phyloP scores from a whole-genome alignment of 805 yeast species.

The Metschnikowia lunata region DNA sequence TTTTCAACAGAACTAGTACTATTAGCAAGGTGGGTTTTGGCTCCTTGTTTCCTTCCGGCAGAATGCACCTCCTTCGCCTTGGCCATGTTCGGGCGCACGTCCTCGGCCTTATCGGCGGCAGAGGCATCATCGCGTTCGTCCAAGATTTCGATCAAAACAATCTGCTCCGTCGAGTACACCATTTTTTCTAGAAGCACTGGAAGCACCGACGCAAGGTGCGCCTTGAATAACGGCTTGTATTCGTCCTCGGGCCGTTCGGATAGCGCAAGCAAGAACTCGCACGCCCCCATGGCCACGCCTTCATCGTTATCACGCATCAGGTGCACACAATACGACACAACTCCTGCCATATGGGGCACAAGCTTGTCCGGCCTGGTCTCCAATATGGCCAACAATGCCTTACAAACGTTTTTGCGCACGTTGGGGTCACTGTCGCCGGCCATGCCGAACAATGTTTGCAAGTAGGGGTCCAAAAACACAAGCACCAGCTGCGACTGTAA shows the following conservation, averaged over 20 bases:
- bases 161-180: slow-evolving; percentile 84
- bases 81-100: slow-evolving; percentile 77
- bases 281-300: slow-evolving; percentile 83
- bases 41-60: slow-evolving; percentile 17
- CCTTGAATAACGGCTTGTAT: slow-evolving; percentile 39
- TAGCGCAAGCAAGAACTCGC: slow-evolving; percentile 80
- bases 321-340: slow-evolving; percentile 77
- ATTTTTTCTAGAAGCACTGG: slow-evolving; percentile 76
- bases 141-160: slow-evolving; percentile 54
- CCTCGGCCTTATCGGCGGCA: slow-evolving; percentile 80
- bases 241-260: slow-evolving; percentile 33
- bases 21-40: not conserved
- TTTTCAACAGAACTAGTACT: slow-evolving; percentile 4
- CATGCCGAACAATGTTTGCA: slow-evolving; percentile 59
- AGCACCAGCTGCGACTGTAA: slow-evolving; percentile 63
- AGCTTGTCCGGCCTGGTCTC: slow-evolving; percentile 79
- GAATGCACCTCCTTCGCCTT: slow-evolving; percentile 48
- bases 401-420: slow-evolving; percentile 72
- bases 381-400: slow-evolving; percentile 65
- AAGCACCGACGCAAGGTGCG: slow-evolving; percentile 58
- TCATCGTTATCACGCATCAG: slow-evolving; percentile 63
- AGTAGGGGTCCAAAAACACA: slow-evolving; percentile 60
- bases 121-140: slow-evolving; percentile 74
- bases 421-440: slow-evolving; percentile 58
- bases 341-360: slow-evolving; percentile 78